Percentiles rank a stretch among this genome's conserved stretches.
These are phyloP conservation scores for Kazachstania taianensis DNA, from an alignment of 805 yeast species.

Conservation along the genomic window DNA sequence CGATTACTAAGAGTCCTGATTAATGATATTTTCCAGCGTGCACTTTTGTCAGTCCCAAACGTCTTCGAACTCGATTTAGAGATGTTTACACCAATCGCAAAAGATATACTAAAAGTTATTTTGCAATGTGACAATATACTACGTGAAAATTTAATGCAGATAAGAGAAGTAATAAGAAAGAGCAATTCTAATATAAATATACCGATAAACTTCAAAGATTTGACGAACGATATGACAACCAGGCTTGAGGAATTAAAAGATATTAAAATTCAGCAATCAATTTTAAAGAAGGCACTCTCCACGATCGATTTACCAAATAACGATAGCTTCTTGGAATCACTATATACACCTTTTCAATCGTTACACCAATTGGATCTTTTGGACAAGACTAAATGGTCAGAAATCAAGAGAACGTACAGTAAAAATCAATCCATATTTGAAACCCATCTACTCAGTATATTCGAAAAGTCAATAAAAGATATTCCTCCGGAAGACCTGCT, in stretches of 20 bases:
- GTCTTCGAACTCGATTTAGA: slow-evolving; percentile 36
- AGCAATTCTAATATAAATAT: background rate
- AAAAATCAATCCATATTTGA: slow-evolving; percentile 39
- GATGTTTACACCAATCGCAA: slow-evolving; percentile 28
- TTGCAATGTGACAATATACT: slow-evolving; percentile 48
- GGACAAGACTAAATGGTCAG: slow-evolving; percentile 27
- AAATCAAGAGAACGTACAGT: slow-evolving; percentile 34
- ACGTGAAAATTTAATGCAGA: slow-evolving; percentile 24
- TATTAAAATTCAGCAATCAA: too few species aligned
- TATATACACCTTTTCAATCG: too few species aligned
- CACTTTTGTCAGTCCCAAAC: slow-evolving; percentile 34
- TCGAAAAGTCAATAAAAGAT: slow-evolving; percentile 32
- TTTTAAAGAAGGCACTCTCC: too few species aligned
- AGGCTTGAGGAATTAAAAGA: slow-evolving; percentile 32
- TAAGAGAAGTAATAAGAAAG: slow-evolving; percentile 65
- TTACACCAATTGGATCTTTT: too few species aligned
- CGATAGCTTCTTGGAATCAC: too few species aligned
- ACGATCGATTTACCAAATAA: too few species aligned
- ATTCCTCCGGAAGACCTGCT: slow-evolving; percentile 41
- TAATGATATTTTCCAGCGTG: slow-evolving; percentile 39
- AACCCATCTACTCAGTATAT: slow-evolving; percentile 31
- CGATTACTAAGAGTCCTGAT: slow-evolving; percentile 57
- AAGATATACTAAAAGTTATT: slow-evolving; percentile 29
- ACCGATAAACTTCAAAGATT: slow-evolving; percentile 6
- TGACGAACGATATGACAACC: slow-evolving; percentile 37